Evolutionary conservation across 192 early-diverging fungal species (phyloP), one percentile per base, ranked within the genome.

Genomic region (Backusella westeae): DNA sequence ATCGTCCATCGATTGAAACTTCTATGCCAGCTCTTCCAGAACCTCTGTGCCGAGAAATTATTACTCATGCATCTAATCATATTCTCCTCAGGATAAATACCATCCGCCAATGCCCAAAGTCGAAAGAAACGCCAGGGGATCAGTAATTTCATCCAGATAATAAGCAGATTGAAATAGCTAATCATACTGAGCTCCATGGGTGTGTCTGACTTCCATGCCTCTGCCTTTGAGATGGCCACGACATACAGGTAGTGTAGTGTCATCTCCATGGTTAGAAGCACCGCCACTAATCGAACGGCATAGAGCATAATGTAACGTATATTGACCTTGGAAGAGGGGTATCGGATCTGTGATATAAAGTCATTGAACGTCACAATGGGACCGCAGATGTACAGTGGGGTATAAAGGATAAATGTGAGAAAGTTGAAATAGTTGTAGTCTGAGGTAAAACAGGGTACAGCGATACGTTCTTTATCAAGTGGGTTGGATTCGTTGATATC

Each of bases 101-200:
- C 94, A 81, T 99, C 97, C 15, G 86, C 78, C 85, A 98, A 79
- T 0, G 95, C 96, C 97, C 97, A 99, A 69, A 97, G 86, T 49
- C 97, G 87, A 80, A 97, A 97, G 83, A 97, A 99, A 52, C 97
- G 88, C 97, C 97, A 99, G 67, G 96, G 96, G 32, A 99, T 93
- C 76, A 97, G 84, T n/a, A 99, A 79, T 88, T 93, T 97, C 34
- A 99, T 87, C 96, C 96, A 99, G 69, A 99, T 95, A 68, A 95
- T 85, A 63, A 92, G 87, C 52, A 99, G 82, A 81, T 94, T 93
- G 84, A 94, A 94, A 71, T 93, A 95, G 15, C 95, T 95, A 69
- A 99, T 85, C 85, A 93, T 86, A 39, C 89, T 90, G 69, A 98
- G 90, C 83, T 99, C 88, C 41, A 94, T 89, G 4, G 91, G 88